Evolutionary conservation across 139 green algal genomes (phyloP), one percentile per base, ranked within the genome.

Genomic region (Chlamydomonas schloesseri): DNA sequence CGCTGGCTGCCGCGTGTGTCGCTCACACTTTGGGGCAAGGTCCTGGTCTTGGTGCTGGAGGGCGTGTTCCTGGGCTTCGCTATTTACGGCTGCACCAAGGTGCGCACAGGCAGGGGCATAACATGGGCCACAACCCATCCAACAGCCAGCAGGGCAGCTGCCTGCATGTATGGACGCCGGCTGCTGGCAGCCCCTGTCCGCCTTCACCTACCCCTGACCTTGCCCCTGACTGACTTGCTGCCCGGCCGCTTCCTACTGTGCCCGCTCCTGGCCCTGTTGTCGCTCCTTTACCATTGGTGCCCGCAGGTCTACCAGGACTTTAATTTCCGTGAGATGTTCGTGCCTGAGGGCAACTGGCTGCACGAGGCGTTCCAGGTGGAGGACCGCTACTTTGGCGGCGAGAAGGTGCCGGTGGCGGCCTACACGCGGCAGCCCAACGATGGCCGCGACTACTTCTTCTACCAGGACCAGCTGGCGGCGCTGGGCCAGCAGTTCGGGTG

Each of bases 281-380:
- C n/a, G n/a, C n/a, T n/a, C n/a, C n/a, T n/a, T n/a, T n/a, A n/a
- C n/a, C n/a, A n/a, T n/a, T n/a, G n/a, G n/a, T n/a, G n/a, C n/a
- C n/a, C n/a, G n/a, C 65, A 89, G 64, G 78, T 90, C 31, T 81
- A 82, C 71, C 88, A 88, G 88, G 83, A 90, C 64, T 90, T 90
- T 81, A 73, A 85, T 17, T 89, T 81, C 82, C 42, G 72, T 23
- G 50, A 90, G 23, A 76, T 81, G 88, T 92, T 92, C 34, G 74
- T 90, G 6, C 90, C 89, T 10, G 60, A 87, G 23, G 87, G 77
- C 50, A 89, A 78, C 33, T 92, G 81, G 71, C 73, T 93, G 50
- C 62, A 81, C 17, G 71, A 88, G 36, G 88, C 78, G 34, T 88
- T 89, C 46, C n/a, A 67, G 55, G 53, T 90, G 37, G 76, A 85